A percentile compares a stretch with the other conserved stretches of the same genome.
These are phyloP conservation scores for Catharanthus roseus DNA, from an alignment of 257 asterid genomes.

Conservation along the genomic window DNA sequence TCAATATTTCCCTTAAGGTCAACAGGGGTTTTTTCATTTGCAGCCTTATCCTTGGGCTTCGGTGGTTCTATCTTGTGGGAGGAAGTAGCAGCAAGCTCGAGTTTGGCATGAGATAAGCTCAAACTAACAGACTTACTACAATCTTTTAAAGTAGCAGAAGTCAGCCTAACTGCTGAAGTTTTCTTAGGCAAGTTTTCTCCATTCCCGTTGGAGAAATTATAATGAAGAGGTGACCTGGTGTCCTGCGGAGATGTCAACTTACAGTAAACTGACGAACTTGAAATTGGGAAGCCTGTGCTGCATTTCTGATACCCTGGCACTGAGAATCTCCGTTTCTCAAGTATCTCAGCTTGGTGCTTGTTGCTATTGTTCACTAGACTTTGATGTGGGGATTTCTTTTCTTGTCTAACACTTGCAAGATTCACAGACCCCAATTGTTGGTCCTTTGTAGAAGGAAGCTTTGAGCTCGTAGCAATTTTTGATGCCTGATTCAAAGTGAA, in stretches of 20 bases:
- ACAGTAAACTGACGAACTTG: constrained; percentile 13
- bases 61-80: constrained; percentile 27
- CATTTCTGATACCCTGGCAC: constrained; percentile 6
- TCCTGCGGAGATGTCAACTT: constrained; percentile 21
- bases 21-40: constrained; percentile 23
- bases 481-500: constrained; percentile 18
- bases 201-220: constrained; percentile 9
- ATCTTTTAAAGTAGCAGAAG: not conserved
- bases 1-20: constrained; percentile 29
- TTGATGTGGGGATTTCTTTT: constrained; percentile 6
- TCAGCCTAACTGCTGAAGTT: constrained; percentile 3
- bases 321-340: constrained; percentile 16
- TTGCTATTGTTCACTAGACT: constrained; percentile 15
- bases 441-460: constrained; percentile 17
- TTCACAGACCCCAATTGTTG: constrained; percentile 13
- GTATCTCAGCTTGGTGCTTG: constrained; percentile 18
- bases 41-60: constrained; percentile 28
- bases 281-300: constrained; percentile 4
- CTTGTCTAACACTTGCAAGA: constrained; percentile 18
- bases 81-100: constrained; percentile 21
- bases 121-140: constrained; percentile 17
- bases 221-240: constrained; percentile 12
- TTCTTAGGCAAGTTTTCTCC: constrained; percentile 12
- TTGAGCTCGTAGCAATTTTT: constrained; percentile 17
- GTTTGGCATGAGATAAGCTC: constrained; percentile 17